Evolutionary conservation across 768 basidiomycete genomes (phyloP).

Genomic region (Psilocybe cyanescens): DNA sequence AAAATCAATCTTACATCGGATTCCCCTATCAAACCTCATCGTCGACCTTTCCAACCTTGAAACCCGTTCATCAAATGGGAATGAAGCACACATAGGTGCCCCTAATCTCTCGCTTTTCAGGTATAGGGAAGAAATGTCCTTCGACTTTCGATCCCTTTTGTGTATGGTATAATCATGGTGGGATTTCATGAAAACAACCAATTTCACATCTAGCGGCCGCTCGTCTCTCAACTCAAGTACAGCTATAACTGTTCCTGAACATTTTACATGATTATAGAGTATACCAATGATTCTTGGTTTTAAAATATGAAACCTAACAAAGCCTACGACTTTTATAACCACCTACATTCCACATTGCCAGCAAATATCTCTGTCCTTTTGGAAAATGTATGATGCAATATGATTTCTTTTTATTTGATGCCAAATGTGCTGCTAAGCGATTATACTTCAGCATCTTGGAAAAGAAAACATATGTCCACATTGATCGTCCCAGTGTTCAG

Average conservation of each 20-base stretch:
- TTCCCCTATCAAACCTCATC: background rate
- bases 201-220: no score
- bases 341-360: background rate
- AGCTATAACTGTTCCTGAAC: background rate
- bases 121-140: background rate
- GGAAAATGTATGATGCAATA: background rate
- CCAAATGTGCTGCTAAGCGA: no score
- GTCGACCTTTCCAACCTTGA: background rate
- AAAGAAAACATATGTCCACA: no score
- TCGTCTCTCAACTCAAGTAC: background rate
- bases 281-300: background rate
- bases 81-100: background rate
- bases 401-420: background rate
- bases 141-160: background rate
- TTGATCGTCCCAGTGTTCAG: no score
- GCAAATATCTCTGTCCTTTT: background rate
- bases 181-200: no score
- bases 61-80: background rate
- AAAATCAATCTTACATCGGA: background rate
- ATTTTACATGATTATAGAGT: background rate
- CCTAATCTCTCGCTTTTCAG: background rate
- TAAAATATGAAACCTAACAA: background rate
- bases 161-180: no score
- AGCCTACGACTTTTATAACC: background rate
- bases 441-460: no score